phyloP scores from a whole-genome alignment of 1,139 yeast species.

The Protomyces macrosporus region DNA sequence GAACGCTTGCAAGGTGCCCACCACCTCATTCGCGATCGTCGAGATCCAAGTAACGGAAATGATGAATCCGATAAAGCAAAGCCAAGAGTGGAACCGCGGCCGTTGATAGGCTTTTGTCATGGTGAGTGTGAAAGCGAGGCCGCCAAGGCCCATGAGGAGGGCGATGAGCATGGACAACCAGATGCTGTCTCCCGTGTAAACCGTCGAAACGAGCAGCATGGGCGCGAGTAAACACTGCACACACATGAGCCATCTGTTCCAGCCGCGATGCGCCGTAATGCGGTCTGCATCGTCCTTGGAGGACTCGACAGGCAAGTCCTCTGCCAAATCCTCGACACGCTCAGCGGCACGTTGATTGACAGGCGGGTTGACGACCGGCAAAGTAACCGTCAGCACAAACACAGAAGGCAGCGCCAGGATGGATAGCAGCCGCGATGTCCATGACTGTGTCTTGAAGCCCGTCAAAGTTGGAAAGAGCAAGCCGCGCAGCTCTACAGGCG shows the following conservation, averaged over 20 bases:
- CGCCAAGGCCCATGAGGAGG: conserved; percentile 14
- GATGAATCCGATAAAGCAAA: conserved; percentile 52
- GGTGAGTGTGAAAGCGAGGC: conserved; percentile 14
- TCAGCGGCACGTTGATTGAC: conserved; percentile 26
- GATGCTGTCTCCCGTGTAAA: conserved; percentile 22
- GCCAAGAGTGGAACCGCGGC: conserved; percentile 28
- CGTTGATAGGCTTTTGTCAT: conserved; percentile 28
- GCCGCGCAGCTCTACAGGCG: conserved; percentile 8
- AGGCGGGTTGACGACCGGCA: conserved; percentile 46
- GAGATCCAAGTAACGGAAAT: conserved; percentile 70
- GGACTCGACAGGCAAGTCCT: conserved; percentile 1
- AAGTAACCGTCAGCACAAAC: conserved; percentile 45
- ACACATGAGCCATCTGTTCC: conserved; percentile 33
- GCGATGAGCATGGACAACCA: conserved; percentile 15
- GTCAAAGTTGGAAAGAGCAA: conserved; percentile 36
- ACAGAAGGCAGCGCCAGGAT: conserved; percentile 45
- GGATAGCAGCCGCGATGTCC: conserved; percentile 36
- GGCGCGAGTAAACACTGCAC: conserved; percentile 37
- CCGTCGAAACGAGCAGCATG: conserved; percentile 30
- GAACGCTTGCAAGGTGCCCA: conserved; percentile 58
- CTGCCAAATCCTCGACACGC: conserved; percentile 3
- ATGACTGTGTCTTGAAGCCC: conserved; percentile 33
- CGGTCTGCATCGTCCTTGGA: conserved; percentile 23
- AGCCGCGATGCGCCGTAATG: conserved; percentile 28
- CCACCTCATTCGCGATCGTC: conserved; percentile 68